Base-by-base conservation (phyloP, 768 basidiomycete genomes). In the Suillus fuscotomentosus region DNA sequence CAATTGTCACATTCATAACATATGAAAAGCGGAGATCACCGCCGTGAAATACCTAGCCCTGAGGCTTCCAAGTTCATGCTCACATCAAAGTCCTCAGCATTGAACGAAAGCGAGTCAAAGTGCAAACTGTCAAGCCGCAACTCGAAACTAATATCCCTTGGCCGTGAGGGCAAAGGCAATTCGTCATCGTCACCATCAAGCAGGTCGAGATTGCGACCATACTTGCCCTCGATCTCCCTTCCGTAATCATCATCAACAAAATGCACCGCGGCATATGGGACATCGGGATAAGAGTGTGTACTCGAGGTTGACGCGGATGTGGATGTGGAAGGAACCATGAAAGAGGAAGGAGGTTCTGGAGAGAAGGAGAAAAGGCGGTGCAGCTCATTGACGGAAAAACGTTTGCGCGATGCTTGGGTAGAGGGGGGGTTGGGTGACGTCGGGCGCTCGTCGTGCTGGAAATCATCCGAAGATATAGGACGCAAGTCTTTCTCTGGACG, bases 91-190 rank as follows among this genome's bases (percentile, higher is more conserved):
- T 79, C 80, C 67, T 87, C 84, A 31, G 82, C 80, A 71, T 91
- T 88, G 62, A 91, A 88, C 61, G 87, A 88, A 53, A 91, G 68
- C 1, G 83, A 80, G 67, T 91, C 90, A 71, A 91, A 91, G 71
- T 89, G 88, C 61, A 91, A 78, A 39, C 90, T 90, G 70, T 90
- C 87, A 15, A 91, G 84, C 43, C 76, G 79, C 88, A 89, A 86
- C 78, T 91, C 87, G 59, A 87, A 76, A 66, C 82, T 83, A 66
- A 76, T 65, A 60, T 88, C 83, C 41, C 70, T 74, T 43, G 72
- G 70, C 45, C 60, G 74, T 57, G 45, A 59, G 20, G 62, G 59
- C 11, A 60, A 39, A 38, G 61, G 60, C 1, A 66, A 11, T 20
- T 61, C 51, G 22, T 63, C 60, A 39, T 63, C 56, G 11, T 45